Evolutionary conservation across 2,329 filamentous ascomycete species (phyloP).

Genomic region (Dactylellina sp.): DNA sequence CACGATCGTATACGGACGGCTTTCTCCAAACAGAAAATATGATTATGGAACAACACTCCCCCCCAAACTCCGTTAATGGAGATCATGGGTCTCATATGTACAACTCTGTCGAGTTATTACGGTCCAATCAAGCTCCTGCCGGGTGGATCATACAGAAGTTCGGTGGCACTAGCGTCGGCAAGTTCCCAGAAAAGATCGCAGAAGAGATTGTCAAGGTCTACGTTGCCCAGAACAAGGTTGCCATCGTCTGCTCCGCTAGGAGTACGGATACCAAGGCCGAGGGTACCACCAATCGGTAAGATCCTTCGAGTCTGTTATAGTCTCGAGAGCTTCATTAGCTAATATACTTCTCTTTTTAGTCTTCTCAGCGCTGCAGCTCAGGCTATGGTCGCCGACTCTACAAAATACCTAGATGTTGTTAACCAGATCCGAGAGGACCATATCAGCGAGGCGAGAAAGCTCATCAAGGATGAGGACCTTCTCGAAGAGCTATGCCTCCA

Average conservation of each 20-base stretch:
- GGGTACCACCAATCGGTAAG: constrained; percentile 93
- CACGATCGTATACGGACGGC: background rate
- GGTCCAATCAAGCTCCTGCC: constrained; percentile 42
- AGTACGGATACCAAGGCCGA: constrained; percentile 94
- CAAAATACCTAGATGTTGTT: constrained; percentile 71
- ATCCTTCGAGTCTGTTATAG: constrained; percentile 58
- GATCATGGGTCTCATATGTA: constrained; percentile 38
- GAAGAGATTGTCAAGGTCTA: constrained; percentile 74
- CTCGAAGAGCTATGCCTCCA: constrained; percentile 72
- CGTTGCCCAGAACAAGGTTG: constrained; percentile 78
- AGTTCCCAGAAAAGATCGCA: constrained; percentile 83
- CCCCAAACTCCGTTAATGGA: constrained; percentile 52
- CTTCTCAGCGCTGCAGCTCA: constrained; percentile 67
- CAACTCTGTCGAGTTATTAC: constrained; percentile 48
- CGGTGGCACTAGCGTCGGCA: constrained; percentile 93
- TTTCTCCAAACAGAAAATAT: constrained; percentile 19
- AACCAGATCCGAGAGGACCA: constrained; percentile 86
- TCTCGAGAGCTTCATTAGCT: constrained; percentile 8
- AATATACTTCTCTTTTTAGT: constrained; percentile 60
- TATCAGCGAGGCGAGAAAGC: constrained; percentile 75
- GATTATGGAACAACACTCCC: constrained; percentile 37
- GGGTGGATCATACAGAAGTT: constrained; percentile 94
- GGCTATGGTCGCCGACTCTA: constrained; percentile 66
- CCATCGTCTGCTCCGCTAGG: constrained; percentile 93
- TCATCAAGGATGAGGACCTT: constrained; percentile 71